Conservation (phyloP, 139 green algal genomes). For the Spirogloea muscicola region DNA sequence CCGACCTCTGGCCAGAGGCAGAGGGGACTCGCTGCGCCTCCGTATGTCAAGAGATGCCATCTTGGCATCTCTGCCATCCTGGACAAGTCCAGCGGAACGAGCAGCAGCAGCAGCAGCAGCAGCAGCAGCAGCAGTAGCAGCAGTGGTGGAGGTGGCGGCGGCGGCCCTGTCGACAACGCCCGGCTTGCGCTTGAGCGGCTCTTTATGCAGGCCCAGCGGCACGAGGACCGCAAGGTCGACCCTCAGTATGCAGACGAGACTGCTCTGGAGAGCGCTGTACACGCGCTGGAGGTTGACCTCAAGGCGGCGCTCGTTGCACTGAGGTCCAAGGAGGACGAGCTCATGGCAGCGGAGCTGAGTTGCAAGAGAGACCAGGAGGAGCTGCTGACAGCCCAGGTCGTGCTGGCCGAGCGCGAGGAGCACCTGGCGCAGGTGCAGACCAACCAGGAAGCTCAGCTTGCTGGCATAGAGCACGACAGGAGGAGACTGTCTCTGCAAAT, state of each 20-base stretch:
- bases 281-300: conserved; percentile 29
- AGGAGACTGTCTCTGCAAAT: too few species aligned
- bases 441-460: too few species aligned
- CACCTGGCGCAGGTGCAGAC: neutral
- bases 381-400: conserved; percentile 8
- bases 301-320: conserved; percentile 16
- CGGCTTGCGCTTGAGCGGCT: conserved; percentile 20
- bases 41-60: too few species aligned
- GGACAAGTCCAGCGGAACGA: conserved; percentile 7
- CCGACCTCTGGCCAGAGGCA: too few species aligned
- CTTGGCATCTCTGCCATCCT: neutral
- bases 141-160: neutral
- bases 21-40: too few species aligned
- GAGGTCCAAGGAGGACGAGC: conserved; percentile 23
- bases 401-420: conserved; percentile 11
- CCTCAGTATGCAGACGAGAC: conserved; percentile 13
- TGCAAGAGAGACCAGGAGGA: conserved; percentile 24
- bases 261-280: conserved; percentile 23
- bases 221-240: conserved; percentile 15
- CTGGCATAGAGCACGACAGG: too few species aligned
- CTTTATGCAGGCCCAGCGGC: conserved; percentile 24
- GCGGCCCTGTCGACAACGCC: neutral
- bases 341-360: conserved; percentile 21
- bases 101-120: conserved; percentile 2
- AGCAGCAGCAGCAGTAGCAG: conserved; percentile 1